Base-by-base conservation (phyloP, 73 alveolate species). In the Paramecium caudatum region DNA sequence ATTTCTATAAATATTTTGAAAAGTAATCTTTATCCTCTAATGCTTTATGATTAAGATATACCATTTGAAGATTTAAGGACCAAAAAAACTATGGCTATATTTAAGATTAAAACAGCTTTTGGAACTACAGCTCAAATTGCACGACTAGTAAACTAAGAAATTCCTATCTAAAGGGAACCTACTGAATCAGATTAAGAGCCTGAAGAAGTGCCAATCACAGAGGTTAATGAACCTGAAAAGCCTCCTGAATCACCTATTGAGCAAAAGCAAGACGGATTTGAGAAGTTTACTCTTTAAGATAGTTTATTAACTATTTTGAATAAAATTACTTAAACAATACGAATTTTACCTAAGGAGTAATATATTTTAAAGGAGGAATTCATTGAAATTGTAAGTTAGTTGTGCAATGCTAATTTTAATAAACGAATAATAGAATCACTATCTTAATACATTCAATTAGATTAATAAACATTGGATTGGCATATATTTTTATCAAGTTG, bases 11-110 rank as follows among this genome's bases (percentile, higher is more conserved):
- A n/a, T 16, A 39, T 47, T 21, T 34, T 74, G 8, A 37, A 47
- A 74, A 41, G 25, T 21, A 74, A 74, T 74, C 13, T 74, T 0
- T 45, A 45, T 1, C 88, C 88, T 13, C 19, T 36, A 43, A 74
- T 74, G 5, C 3, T 74, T 17, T 41, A 19, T 74, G 88, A 74
- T 74, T 32, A 45, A 41, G 88, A 74, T 5, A 37, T 74, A 3
- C 69, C 88, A 37, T 74, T 74, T 74, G 88, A 74, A 19, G 88
- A 74, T 74, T 74, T 74, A 45, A 74, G 88, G 32, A 41, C 62
- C 32, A 74, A 74, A 43, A 10, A 36, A 10, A 36, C 32, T 5
- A 74, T 74, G 88, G 88, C 88, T 10, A 43, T 43, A 3, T n/a
- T 74, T 74, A 74, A 45, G 43, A 8, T 74, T 6, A 74, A 37